phyloP scores from a whole-genome alignment of 2,329 filamentous ascomycete genomes.

The Lasiodiplodia citricola region DNA sequence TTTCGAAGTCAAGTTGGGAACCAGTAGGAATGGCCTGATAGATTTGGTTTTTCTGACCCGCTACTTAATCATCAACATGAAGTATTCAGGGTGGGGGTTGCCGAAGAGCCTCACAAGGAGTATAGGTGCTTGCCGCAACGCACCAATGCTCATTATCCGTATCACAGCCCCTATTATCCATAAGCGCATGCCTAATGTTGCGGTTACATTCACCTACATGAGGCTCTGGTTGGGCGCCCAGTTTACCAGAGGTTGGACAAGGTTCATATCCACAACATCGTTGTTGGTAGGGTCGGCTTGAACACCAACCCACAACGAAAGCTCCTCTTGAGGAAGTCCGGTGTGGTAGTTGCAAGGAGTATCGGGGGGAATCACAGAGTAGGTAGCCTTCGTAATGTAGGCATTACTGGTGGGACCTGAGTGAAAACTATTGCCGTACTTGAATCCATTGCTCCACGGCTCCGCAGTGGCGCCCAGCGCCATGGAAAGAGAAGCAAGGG shows the following conservation, averaged over 20 bases:
- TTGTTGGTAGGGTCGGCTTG: constrained; percentile 18
- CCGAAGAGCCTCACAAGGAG: not conserved
- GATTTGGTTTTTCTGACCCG: not conserved
- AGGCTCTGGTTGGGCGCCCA: constrained; percentile 14
- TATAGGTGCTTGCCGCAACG: constrained; percentile 27
- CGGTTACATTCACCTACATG: not conserved
- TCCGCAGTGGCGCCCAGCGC: constrained; percentile 1
- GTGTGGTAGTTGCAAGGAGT: constrained; percentile 13
- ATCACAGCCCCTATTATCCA: not conserved
- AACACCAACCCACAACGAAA: constrained; percentile 26
- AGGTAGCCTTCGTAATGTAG: constrained; percentile 28
- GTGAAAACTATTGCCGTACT: constrained; percentile 28
- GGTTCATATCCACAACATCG: constrained; percentile 23
- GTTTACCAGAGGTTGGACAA: constrained; percentile 27
- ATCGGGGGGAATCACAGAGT: constrained; percentile 21
- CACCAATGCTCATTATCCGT: constrained; percentile 26
- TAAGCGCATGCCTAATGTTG: not conserved
- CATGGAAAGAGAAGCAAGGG: constrained; percentile 6
- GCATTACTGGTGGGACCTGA: constrained; percentile 24
- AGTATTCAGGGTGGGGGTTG: not conserved
- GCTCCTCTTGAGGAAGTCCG: not conserved
- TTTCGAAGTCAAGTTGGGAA: constrained; percentile 7
- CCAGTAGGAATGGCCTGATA: constrained; percentile 5
- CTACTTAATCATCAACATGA: not conserved
- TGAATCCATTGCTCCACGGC: not conserved